phyloP scores from a whole-genome alignment of 2,329 filamentous ascomycete species.

The Xylariales sp. region DNA sequence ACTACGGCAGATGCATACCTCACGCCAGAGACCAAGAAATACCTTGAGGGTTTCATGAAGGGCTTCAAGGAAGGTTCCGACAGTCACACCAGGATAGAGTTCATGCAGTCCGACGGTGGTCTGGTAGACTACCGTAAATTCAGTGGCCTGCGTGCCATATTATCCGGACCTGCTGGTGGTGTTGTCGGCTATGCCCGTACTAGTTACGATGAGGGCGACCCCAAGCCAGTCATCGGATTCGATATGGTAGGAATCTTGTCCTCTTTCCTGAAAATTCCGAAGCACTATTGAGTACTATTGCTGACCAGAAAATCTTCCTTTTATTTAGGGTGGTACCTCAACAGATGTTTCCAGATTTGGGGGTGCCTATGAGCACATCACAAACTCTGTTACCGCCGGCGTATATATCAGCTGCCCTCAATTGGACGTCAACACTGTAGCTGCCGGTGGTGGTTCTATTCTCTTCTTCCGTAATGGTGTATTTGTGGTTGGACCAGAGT shows the following conservation, averaged over 20 bases:
- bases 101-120: conserved; percentile 44
- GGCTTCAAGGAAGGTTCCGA: conserved; percentile 63
- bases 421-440: conserved; percentile 76
- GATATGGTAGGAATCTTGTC: conserved; percentile 74
- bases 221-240: conserved; percentile 72
- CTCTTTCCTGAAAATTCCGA: no score
- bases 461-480: conserved; percentile 68
- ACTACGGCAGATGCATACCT: conserved; percentile 73
- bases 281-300: no score
- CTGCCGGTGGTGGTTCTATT: conserved; percentile 65
- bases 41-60: conserved; percentile 61
- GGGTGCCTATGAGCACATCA: conserved; percentile 33
- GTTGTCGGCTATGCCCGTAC: conserved; percentile 73
- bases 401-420: conserved; percentile 76
- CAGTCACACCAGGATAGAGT: conserved; percentile 34
- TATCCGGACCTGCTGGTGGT: conserved; percentile 70
- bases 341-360: conserved; percentile 67
- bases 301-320: no score
- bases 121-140: conserved; percentile 61
- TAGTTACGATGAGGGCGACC: conserved; percentile 61
- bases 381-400: conserved; percentile 76
- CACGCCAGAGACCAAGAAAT: conserved; percentile 66
- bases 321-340: no score
- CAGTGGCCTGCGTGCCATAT: conserved; percentile 60
- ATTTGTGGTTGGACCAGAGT: conserved; percentile 69